phyloP scores from a whole-genome alignment of 148 eudicot genomes.

The Rhododendron griersonianum region DNA sequence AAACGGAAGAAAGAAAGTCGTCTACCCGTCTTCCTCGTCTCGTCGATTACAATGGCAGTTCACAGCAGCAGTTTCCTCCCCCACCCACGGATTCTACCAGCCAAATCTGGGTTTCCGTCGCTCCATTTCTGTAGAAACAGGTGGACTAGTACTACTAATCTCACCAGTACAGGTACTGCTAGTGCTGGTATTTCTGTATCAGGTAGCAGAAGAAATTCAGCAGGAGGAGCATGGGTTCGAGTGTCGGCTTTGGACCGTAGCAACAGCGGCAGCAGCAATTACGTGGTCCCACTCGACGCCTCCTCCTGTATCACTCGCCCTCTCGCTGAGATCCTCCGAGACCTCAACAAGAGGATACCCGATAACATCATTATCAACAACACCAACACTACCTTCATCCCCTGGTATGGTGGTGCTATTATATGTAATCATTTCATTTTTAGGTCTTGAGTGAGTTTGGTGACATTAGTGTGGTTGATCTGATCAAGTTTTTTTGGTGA shows the following conservation, averaged over 20 bases:
- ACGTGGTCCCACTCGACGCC: slow-evolving; percentile 79
- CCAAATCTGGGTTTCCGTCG: neutral
- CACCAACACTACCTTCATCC: slow-evolving; percentile 33
- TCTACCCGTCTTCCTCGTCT: neutral
- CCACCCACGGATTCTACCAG: slow-evolving; percentile 7
- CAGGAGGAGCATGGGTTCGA: neutral
- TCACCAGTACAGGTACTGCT: neutral
- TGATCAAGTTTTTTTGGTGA: neutral
- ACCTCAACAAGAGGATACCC: slow-evolving; percentile 83
- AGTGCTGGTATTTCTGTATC: too few species aligned
- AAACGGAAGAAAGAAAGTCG: neutral
- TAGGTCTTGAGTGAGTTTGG: neutral
- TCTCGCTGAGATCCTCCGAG: slow-evolving; percentile 78
- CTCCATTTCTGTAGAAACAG: neutral
- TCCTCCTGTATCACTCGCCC: slow-evolving; percentile 82
- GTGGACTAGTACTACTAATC: neutral
- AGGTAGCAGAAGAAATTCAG: neutral
- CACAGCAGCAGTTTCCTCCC: slow-evolving; percentile 14
- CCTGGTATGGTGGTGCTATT: slow-evolving; percentile 41
- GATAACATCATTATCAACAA: slow-evolving; percentile 53
- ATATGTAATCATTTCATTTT: neutral
- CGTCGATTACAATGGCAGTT: slow-evolving; percentile 23
- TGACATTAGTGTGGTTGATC: neutral
- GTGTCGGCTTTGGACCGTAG: slow-evolving; percentile 34
- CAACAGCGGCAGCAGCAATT: slow-evolving; percentile 36